These are phyloP conservation scores for Strobilomyces confusus DNA, from an alignment of 768 basidiomycete species.

Conservation along the genomic window DNA sequence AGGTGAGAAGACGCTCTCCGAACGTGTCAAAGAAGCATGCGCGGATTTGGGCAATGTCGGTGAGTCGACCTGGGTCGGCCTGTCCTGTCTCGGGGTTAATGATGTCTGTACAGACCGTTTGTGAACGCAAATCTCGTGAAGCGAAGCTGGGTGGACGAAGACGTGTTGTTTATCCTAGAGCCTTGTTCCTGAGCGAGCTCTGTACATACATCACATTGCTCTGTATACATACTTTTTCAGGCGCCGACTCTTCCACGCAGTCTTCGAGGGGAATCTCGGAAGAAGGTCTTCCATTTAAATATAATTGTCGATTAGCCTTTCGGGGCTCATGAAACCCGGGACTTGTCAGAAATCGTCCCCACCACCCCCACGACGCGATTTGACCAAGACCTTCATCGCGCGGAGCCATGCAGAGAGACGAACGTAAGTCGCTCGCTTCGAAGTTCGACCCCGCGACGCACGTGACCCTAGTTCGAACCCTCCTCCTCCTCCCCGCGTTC, in stretches of 20 bases:
- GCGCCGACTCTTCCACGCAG: not conserved
- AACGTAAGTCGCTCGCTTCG: not conserved
- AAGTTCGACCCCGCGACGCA: not conserved
- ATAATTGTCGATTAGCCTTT: conserved; percentile 1
- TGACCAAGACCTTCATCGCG: no score
- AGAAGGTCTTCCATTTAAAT: conserved; percentile 5
- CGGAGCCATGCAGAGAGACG: not conserved
- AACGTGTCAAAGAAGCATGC: conserved; percentile 93
- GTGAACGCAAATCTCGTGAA: conserved; percentile 9
- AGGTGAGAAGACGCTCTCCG: conserved; percentile 88
- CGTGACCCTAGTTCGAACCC: conserved; percentile 5
- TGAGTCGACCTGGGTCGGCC: conserved; percentile 28
- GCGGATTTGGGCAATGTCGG: conserved; percentile 74
- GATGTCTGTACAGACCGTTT: conserved; percentile 19
- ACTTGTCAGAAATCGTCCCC: not conserved
- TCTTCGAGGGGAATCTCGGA: not conserved
- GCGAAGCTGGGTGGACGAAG: not conserved
- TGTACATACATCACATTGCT: conserved; percentile 1
- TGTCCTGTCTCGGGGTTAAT: not conserved
- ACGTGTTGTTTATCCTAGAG: conserved; percentile 23
- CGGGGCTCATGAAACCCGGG: not conserved
- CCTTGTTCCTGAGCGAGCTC: not conserved
- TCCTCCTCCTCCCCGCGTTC: conserved; percentile 13
- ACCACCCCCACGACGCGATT: no score
- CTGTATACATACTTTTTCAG: not conserved